phyloP scores from a whole-genome alignment of 768 basidiomycete species.

The Dentipellis sp. region DNA sequence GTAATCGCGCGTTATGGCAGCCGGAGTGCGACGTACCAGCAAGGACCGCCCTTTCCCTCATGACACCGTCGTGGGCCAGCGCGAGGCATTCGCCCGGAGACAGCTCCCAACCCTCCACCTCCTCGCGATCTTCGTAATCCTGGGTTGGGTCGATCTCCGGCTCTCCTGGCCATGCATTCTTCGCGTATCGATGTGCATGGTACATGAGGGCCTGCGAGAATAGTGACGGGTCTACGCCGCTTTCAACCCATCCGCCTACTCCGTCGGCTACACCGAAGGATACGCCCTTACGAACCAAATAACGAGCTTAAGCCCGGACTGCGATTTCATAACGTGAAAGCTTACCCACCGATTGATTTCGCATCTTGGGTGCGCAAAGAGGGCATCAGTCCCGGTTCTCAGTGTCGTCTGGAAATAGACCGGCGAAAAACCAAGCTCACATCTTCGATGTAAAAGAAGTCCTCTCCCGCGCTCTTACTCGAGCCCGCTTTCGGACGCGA shows the following conservation, averaged over 20 bases:
- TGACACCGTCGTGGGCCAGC: slow-evolving; percentile 60
- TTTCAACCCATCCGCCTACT: slow-evolving; percentile 85
- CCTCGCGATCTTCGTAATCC: slow-evolving; percentile 57
- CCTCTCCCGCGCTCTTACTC: slow-evolving; percentile 42
- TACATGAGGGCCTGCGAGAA: slow-evolving; percentile 92
- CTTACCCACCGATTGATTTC: slow-evolving; percentile 62
- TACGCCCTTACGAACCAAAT: slow-evolving; percentile 41
- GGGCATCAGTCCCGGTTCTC: neutral
- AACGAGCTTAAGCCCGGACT: no score
- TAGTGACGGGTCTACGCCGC: slow-evolving; percentile 78
- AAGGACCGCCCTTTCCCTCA: slow-evolving; percentile 48
- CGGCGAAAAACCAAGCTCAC: slow-evolving; percentile 30
- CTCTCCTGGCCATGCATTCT: slow-evolving; percentile 72
- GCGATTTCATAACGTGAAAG: neutral
- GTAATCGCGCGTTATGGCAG: slow-evolving; percentile 4
- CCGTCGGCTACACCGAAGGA: slow-evolving; percentile 87
- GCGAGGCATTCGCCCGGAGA: slow-evolving; percentile 63
- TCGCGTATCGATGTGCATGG: slow-evolving; percentile 65
- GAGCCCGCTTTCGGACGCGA: slow-evolving; percentile 30
- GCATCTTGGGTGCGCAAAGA: slow-evolving; percentile 44
- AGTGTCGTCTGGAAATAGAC: neutral
- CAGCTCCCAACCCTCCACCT: slow-evolving; percentile 60
- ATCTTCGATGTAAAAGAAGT: slow-evolving; percentile 62
- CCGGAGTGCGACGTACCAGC: slow-evolving; percentile 16
- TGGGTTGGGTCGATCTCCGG: slow-evolving; percentile 73